Evolutionary conservation across 2,329 filamentous ascomycete species (phyloP), one percentile per base, ranked within the genome.

Genomic region (Chaetoscypha palmicola): DNA sequence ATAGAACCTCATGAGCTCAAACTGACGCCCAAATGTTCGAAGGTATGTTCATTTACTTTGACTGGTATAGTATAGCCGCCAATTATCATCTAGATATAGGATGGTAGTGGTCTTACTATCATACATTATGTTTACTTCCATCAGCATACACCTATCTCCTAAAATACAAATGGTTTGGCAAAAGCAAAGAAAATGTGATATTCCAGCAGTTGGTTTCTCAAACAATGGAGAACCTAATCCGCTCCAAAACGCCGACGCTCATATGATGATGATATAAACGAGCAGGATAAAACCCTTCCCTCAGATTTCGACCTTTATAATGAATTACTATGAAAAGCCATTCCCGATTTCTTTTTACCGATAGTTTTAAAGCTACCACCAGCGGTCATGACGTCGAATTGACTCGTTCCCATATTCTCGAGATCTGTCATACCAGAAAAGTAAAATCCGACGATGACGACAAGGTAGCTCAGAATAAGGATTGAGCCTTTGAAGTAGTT

Each of bases 401-500:
- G 53, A 33, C 48, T 57, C 12, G 49, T 46, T 4, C 59, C 59
- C 59, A 63, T 61, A 11, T 37, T 30, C 19, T 61, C 50, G 8
- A 60, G 39, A 46, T 61, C 59, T 1, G 58, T 61, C 54, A 58
- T 79, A 21, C 77, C 71, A 41, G 87, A 88, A 47, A 94, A 84
- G 67, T 88, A 97, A 70, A 94, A 98, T 1, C 92, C 92, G 34
- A 87, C 78, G 21, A 96, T 71, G 38, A 98, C 88, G 21, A 97
- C 92, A 19, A 97, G 66, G 63, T 98, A 98, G 24, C 87, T 92
- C 39, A 98, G 71, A 51, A 97, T 80, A 41, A 98, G 73, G 56
- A 97, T 96, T 53, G 87, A 94, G 40, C 92, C 92, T 70, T 98
- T 98, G 79, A 98, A 98, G 67, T 98, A 98, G 66, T 98, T 98